Evolutionary conservation across 164 flowering plant genomes (phyloP), one percentile per base, ranked within the genome.

Genomic region (Dillenia turbinata): DNA sequence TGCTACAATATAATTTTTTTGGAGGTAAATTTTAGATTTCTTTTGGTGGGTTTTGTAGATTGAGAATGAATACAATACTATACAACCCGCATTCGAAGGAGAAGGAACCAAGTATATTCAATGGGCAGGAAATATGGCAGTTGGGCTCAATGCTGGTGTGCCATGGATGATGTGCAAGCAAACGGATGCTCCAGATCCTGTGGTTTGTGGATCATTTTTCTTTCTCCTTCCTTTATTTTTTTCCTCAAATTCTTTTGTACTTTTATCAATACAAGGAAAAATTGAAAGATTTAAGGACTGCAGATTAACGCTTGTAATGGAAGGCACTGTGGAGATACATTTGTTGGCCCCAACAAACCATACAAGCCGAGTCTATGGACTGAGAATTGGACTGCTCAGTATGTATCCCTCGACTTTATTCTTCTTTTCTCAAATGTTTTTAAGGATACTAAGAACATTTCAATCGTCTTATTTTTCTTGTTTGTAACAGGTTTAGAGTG

Each of bases 91-190:
- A 16, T 95, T 67, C 17, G 77, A 71, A 60, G 79, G 72, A 12
- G 0, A 1, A 0, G 97, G 93, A 26, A 10, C 45, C 5, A 57
- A 62, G 9, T 95, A 95, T 54, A 81, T 95, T 16, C 81, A 87
- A 52, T 95, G 99, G 99, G 96, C 97, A 33, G 97, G 80, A 54
- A 80, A 67, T 9, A 75, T 90, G 86, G 97, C 96, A 1, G 57
- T 70, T 12, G 69, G 75, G 0, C 43, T 73, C 16, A 68, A 85
- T 8, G 58, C 73, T 12, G 97, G 93, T 9, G 84, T 95, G 26
- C 99, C 97, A 66, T 95, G 99, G 99, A 63, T 91, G 45, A 95
- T 95, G 99, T 95, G 99, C 88, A 95, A 90, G 85, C 94, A 92
- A 60, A 77, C 57, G 60, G 89, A 92, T 75, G 97, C 97, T 45